Conservation (phyloP, 1,139 yeast genomes). For the Hansenula sp. region DNA sequence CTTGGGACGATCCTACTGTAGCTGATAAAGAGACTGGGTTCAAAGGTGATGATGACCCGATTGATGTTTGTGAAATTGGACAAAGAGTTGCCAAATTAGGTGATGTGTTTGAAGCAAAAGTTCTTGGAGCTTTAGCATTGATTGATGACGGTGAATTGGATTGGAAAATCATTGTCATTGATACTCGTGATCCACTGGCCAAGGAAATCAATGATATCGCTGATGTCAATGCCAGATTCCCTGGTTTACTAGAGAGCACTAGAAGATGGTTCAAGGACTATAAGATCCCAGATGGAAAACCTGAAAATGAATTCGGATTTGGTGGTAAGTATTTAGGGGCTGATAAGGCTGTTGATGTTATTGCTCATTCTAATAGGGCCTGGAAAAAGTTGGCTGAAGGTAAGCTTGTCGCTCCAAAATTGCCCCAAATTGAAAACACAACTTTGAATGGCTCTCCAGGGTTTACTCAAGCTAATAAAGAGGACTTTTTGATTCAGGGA, state of each 20-base stretch:
- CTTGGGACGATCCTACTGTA: constrained; percentile 80
- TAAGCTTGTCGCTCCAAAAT: constrained; percentile 34
- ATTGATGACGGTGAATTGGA: constrained; percentile 98
- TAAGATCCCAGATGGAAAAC: constrained; percentile 93
- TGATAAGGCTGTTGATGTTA: constrained; percentile 65
- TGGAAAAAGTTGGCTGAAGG: constrained; percentile 72
- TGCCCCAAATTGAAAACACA: constrained; percentile 34
- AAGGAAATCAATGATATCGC: constrained; percentile 67
- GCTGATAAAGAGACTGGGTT: constrained; percentile 44
- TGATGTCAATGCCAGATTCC: constrained; percentile 81
- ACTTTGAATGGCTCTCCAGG: constrained; percentile 34
- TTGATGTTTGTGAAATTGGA: constrained; percentile 95
- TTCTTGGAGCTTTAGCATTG: constrained; percentile 88
- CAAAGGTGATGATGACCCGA: constrained; percentile 92
- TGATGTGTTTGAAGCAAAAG: constrained; percentile 79
- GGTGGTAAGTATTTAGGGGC: constrained; percentile 74
- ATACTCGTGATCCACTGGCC: constrained; percentile 78
- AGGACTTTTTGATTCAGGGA: constrained; percentile 18
- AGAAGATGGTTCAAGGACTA: constrained; percentile 94
- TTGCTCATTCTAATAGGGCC: constrained; percentile 73
- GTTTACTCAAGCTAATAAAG: constrained; percentile 15
- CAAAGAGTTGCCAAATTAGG: constrained; percentile 52
- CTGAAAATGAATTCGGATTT: constrained; percentile 82
- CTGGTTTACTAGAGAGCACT: constrained; percentile 81
- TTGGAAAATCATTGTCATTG: constrained; percentile 92